Evolutionary conservation across 805 yeast species (phyloP).

Genomic region (Pichia scutulata): DNA sequence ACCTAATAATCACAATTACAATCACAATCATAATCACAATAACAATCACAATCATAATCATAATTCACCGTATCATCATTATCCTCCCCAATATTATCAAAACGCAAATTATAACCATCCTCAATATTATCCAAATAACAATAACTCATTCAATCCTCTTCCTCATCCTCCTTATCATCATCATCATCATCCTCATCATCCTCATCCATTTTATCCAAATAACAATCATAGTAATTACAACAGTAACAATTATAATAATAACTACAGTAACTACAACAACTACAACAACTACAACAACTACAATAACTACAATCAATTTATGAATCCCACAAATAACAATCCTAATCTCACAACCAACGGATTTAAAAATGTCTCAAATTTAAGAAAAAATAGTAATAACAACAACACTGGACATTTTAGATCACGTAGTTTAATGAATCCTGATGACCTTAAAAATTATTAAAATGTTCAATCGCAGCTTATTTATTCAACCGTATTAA

Average conservation of each 20-base stretch:
- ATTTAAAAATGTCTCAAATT: background rate
- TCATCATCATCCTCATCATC: background rate
- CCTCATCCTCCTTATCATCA: background rate
- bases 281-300: background rate
- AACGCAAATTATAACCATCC: background rate
- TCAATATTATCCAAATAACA: background rate
- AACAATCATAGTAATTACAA: too few species aligned
- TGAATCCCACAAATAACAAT: background rate
- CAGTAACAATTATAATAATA: too few species aligned
- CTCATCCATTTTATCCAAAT: too few species aligned
- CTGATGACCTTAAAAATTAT: background rate
- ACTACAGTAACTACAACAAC: background rate
- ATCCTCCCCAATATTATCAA: background rate
- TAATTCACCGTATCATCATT: background rate
- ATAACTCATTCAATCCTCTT: too few species aligned
- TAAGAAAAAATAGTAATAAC: background rate
- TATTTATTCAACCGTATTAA: too few species aligned
- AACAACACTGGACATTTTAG: background rate
- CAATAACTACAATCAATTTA: background rate
- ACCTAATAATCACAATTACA: too few species aligned
- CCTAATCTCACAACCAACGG: background rate
- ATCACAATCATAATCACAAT: too few species aligned
- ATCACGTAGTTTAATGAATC: background rate
- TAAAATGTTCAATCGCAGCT: too few species aligned
- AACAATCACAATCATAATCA: background rate